phyloP scores from a whole-genome alignment of 768 basidiomycete genomes.

The Serendipita vermifera region DNA sequence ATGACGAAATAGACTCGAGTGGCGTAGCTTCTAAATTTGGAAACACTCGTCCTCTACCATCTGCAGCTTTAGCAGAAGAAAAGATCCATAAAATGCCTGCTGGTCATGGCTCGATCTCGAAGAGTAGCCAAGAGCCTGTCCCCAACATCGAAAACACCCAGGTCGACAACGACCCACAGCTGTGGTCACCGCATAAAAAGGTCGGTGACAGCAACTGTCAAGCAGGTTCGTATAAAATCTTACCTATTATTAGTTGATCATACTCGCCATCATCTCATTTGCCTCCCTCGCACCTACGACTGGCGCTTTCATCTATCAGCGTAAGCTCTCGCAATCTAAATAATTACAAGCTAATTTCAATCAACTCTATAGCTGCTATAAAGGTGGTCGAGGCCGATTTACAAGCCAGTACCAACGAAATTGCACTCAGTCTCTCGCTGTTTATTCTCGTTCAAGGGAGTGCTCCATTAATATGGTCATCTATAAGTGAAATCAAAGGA shows the following conservation, averaged over 20 bases:
- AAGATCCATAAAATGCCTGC: too few relatives aligned
- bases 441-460: constrained; percentile 63
- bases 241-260: neutral
- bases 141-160: neutral
- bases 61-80: too few relatives aligned
- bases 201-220: neutral
- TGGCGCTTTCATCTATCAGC: constrained; percentile 9
- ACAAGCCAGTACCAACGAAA: constrained; percentile 44
- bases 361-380: constrained; percentile 41
- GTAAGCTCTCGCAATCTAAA: neutral
- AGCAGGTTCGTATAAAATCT: neutral
- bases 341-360: neutral
- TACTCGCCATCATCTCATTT: constrained; percentile 3
- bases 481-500: constrained; percentile 61
- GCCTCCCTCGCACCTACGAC: neutral
- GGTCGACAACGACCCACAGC: neutral
- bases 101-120: neutral
- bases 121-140: neutral
- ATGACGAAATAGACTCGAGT: too few relatives aligned
- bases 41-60: too few relatives aligned
- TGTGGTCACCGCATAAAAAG: neutral
- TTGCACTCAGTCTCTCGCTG: constrained; percentile 55
- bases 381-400: constrained; percentile 45
- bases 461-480: constrained; percentile 54
- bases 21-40: too few relatives aligned